Conservation (phyloP, 352 stramenopile genomes). For the Thraustochytrium sp. region DNA sequence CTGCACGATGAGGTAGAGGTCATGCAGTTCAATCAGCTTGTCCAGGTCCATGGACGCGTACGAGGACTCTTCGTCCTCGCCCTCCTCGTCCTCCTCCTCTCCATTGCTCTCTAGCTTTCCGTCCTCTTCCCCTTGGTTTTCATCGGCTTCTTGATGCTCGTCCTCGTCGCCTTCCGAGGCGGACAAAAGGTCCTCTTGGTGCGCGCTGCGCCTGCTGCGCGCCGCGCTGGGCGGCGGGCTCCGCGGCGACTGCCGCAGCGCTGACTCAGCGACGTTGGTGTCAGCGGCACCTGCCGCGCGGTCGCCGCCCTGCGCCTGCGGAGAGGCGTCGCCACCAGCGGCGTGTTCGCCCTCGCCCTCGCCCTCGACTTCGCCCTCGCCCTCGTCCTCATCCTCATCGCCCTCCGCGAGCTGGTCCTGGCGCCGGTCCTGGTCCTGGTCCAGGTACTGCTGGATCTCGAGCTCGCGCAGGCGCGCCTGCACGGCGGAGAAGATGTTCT, state of each 20-base stretch:
- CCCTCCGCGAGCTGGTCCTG: background rate
- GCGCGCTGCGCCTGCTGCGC: too few species aligned
- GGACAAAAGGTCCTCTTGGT: background rate
- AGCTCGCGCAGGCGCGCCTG: background rate
- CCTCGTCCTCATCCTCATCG: background rate
- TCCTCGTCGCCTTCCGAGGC: background rate
- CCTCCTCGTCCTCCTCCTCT: background rate
- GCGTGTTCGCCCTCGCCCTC: too few species aligned
- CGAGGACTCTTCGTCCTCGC: background rate
- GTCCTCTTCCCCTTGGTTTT: background rate
- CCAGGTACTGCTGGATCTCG: background rate
- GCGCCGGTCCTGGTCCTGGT: background rate
- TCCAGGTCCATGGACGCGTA: background rate
- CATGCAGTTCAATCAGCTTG: background rate
- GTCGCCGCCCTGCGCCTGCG: too few species aligned
- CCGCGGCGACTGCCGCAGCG: too few species aligned
- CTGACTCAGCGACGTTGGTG: too few species aligned
- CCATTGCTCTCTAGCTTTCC: background rate
- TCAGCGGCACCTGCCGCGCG: too few species aligned
- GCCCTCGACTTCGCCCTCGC: too few species aligned
- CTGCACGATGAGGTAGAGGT: slow-evolving; percentile 1
- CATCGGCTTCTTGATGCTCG: background rate
- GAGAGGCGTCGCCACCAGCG: too few species aligned
- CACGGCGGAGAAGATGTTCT: slow-evolving; percentile 2
- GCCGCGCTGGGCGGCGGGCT: too few species aligned